These are phyloP conservation scores for Thalassiosira pacifica DNA, from an alignment of 352 stramenopile genomes.

Conservation along the genomic window DNA sequence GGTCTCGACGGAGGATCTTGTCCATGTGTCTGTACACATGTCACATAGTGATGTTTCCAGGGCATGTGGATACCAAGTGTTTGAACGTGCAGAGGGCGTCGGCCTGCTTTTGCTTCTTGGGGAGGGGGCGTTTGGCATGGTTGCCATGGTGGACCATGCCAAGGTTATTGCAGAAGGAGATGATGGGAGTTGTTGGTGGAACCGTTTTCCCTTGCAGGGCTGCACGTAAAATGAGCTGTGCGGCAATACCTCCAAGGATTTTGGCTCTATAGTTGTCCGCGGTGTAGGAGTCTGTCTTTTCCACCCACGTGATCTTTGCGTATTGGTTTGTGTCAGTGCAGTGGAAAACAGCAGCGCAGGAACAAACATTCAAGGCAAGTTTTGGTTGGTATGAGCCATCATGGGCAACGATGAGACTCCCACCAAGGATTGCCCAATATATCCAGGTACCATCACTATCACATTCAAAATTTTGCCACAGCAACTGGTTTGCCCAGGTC, in stretches of 20 bases:
- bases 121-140: background rate
- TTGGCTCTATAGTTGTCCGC: conserved; percentile 26
- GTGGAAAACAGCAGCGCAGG: conserved; percentile 2
- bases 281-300: background rate
- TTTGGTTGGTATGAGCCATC: conserved; percentile 23
- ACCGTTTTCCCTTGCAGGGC: background rate
- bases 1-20: background rate
- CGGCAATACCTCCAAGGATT: background rate
- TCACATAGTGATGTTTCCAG: background rate
- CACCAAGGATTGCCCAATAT: background rate
- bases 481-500: conserved; percentile 1
- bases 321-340: background rate
- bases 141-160: conserved; percentile 3
- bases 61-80: background rate
- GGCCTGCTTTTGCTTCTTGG: conserved; percentile 5
- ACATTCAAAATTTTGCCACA: conserved; percentile 2
- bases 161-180: conserved; percentile 18
- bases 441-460: conserved; percentile 9
- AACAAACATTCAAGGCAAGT: background rate
- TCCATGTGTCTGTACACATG: conserved; percentile 7
- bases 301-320: background rate
- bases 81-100: background rate
- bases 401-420: background rate
- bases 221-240: background rate
- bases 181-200: background rate